These are phyloP conservation scores for Myochromella boudieri DNA, from an alignment of 768 basidiomycete genomes.

Conservation along the genomic window DNA sequence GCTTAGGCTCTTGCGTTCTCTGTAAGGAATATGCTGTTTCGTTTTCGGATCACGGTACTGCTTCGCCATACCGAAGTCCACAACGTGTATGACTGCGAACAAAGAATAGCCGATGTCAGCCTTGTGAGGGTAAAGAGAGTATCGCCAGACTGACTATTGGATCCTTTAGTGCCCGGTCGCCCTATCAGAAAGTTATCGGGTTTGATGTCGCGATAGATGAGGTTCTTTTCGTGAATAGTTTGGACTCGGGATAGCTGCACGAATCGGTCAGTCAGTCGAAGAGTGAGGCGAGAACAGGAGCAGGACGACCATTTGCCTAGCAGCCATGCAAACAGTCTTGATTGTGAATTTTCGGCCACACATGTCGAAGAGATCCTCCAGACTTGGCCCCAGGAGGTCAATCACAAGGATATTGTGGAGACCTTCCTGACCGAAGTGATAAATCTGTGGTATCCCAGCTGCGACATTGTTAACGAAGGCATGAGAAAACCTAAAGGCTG, in stretches of 20 bases:
- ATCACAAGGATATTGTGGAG: slow-evolving; percentile 99
- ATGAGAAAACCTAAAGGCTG: slow-evolving; percentile 8
- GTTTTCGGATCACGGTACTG: slow-evolving; percentile 99
- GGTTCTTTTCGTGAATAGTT: slow-evolving; percentile 98
- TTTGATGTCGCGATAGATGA: slow-evolving; percentile 99
- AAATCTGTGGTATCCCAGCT: slow-evolving; percentile 99
- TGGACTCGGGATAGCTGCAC: slow-evolving; percentile 88
- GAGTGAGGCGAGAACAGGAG: slow-evolving; percentile 8
- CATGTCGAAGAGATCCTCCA: slow-evolving; percentile 99
- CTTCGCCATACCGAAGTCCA: slow-evolving; percentile 99
- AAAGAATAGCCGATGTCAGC: slow-evolving; percentile 7
- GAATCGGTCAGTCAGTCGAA: no score
- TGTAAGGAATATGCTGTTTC: slow-evolving; percentile 98
- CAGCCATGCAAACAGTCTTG: slow-evolving; percentile 99
- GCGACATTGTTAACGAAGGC: slow-evolving; percentile 22
- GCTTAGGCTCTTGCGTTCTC: slow-evolving; percentile 94
- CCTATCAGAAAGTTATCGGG: slow-evolving; percentile 99
- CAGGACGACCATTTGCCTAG: slow-evolving; percentile 96
- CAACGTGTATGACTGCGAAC: slow-evolving; percentile 82
- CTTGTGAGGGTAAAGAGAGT: slow-evolving; percentile 3
- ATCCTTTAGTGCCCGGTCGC: slow-evolving; percentile 85
- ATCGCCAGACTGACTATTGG: slow-evolving; percentile 59
- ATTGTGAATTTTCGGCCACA: slow-evolving; percentile 96
- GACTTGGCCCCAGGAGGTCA: slow-evolving; percentile 92
- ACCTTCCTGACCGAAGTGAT: slow-evolving; percentile 99